These are phyloP conservation scores for Acidomyces sp. DNA, from an alignment of 495 filamentous ascomycete species.

Conservation along the genomic window DNA sequence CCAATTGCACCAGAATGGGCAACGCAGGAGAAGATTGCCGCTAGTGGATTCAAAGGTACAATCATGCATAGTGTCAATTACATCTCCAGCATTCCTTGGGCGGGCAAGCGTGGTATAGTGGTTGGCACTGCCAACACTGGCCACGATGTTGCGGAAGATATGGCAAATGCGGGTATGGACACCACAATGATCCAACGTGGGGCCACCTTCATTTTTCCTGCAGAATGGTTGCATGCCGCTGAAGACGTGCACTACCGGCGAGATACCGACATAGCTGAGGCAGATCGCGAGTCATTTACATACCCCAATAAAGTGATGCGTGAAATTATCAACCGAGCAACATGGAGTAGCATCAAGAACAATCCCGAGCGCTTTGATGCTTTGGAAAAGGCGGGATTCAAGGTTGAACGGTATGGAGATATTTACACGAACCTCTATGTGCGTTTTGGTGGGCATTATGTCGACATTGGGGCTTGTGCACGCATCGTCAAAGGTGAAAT, in stretches of 20 bases:
- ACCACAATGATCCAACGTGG: constrained; percentile 33
- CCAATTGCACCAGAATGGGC: constrained; percentile 9
- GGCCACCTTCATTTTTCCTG: constrained; percentile 24
- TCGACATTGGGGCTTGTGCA: constrained; percentile 31
- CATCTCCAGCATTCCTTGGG: constrained; percentile 24
- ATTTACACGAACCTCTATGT: constrained; percentile 22
- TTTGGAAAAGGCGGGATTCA: constrained; percentile 27
- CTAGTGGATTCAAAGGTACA: constrained; percentile 25
- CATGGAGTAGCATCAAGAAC: constrained; percentile 1
- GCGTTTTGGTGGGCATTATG: constrained; percentile 31
- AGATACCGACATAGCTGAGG: constrained; percentile 20
- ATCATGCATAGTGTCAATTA: constrained; percentile 30
- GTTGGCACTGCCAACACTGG: constrained; percentile 37
- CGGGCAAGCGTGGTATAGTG: constrained; percentile 30
- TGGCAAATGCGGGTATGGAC: constrained; percentile 27
- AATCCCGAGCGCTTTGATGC: constrained; percentile 27
- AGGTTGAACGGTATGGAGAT: constrained; percentile 24
- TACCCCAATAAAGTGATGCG: constrained; percentile 20
- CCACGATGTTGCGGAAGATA: constrained; percentile 37
- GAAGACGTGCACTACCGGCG: constrained; percentile 25
- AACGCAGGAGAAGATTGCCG: neutral
- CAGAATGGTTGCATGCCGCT: constrained; percentile 14
- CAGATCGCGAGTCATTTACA: constrained; percentile 22
- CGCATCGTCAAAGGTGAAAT: constrained; percentile 28
- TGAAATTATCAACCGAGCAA: constrained; percentile 4